Evolutionary conservation across 306 rosid genomes (phyloP), one percentile per base, ranked within the genome.

Genomic region (Ormosia semicastrata): DNA sequence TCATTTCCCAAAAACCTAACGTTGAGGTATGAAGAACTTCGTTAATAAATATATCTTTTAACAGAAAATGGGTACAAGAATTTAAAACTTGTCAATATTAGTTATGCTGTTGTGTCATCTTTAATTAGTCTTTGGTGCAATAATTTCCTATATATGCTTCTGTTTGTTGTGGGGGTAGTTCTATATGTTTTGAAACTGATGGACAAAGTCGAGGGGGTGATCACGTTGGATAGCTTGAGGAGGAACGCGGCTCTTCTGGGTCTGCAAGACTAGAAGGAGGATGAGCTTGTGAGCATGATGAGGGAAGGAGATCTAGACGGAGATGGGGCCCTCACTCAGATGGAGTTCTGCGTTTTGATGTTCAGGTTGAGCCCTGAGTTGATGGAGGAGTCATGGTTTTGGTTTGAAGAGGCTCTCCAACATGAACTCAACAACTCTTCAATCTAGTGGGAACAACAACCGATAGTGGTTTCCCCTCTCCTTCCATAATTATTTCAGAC

Each of bases 341-440:
- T 93, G 98, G 98, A 95, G 66, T 95, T 93, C 52, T 95, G 99
- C 30, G 99, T 95, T 58, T 82, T 95, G 89, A 95, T 95, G 99
- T 95, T 95, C 84, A 91, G 99, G 83, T 67, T 95, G 74, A 93
- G 97, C 73, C 98, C 98, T 3, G 82, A 90, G 6, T 81, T 95
- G 87, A 95, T 95, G 97, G 80, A 89, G 3, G 89, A 88, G 0
- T 92, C 96, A 2, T 88, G 89, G 90, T 53, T 77, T 81, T 95
- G 78, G 90, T 96, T 95, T 72, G 86, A 91, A 54, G 76, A 90
- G 5, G 93, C 91, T 30, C 40, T 93, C 34, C 86, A 90, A 36
- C 49, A 66, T 8, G 87, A 89, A 64, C 41, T 82, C 37, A 30
- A 49, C 33, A 24, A 39, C 63, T 29, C 80, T 68, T 73, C 75